These are phyloP conservation scores for Colletotrichum liriopes DNA, from an alignment of 2,329 filamentous ascomycete genomes.

Conservation along the genomic window DNA sequence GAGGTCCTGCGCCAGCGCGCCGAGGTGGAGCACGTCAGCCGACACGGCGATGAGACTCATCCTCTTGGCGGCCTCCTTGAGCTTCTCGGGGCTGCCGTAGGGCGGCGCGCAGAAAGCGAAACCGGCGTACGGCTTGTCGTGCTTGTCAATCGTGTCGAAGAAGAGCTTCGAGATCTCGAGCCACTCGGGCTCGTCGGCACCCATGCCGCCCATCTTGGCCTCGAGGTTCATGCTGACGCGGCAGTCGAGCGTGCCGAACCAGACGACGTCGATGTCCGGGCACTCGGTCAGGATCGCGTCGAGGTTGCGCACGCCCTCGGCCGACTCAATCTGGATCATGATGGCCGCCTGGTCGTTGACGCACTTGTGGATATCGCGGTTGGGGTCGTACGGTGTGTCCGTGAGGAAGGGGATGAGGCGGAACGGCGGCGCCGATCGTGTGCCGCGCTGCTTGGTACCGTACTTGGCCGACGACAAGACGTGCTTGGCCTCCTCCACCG, in stretches of 20 bases:
- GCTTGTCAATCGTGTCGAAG: conserved; percentile 59
- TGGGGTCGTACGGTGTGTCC: conserved; percentile 53
- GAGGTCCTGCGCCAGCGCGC: conserved; percentile 45
- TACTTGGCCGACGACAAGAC: conserved; percentile 61
- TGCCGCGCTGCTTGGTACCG: conserved; percentile 57
- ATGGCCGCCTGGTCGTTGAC: conserved; percentile 64
- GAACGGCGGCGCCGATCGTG: conserved; percentile 62
- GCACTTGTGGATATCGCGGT: conserved; percentile 55
- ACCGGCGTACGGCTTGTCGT: conserved; percentile 60
- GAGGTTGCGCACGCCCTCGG: conserved; percentile 62
- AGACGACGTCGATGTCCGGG: conserved; percentile 63
- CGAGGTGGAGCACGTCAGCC: conserved; percentile 47
- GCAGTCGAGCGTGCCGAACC: conserved; percentile 62
- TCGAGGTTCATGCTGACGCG: conserved; percentile 61
- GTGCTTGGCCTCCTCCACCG: conserved; percentile 61
- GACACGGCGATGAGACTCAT: conserved; percentile 47
- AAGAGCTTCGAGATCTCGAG: conserved; percentile 55
- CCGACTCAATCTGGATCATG: conserved; percentile 64
- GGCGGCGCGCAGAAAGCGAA: conserved; percentile 50
- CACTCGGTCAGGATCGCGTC: conserved; percentile 63
- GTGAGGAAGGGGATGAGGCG: conserved; percentile 58
- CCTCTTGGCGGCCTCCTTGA: conserved; percentile 47
- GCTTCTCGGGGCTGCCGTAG: conserved; percentile 45
- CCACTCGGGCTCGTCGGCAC: conserved; percentile 60
- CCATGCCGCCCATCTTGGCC: conserved; percentile 49